Evolutionary conservation across 2,329 filamentous ascomycete species (phyloP).

Genomic region (Calycina marina): DNA sequence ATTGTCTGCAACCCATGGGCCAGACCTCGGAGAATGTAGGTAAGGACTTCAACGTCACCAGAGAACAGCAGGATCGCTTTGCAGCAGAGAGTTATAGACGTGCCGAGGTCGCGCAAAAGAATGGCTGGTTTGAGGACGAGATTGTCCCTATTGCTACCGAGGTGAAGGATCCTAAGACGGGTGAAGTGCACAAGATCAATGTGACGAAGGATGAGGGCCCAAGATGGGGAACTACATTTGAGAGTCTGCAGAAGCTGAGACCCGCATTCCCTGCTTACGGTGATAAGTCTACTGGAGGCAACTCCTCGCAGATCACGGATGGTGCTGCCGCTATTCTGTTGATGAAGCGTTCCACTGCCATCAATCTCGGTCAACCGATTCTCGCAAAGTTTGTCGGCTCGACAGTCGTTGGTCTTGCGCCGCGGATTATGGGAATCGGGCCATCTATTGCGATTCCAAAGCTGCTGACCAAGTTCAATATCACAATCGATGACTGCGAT

Average conservation of each 20-base stretch:
- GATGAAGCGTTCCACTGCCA: conserved; percentile 87
- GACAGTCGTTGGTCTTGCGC: conserved; percentile 78
- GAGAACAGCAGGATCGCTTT: conserved; percentile 71
- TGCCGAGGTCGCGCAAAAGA: conserved; percentile 81
- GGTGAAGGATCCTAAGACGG: conserved; percentile 71
- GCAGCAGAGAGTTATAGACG: conserved; percentile 78
- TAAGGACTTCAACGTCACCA: conserved; percentile 71
- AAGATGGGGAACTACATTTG: conserved; percentile 75
- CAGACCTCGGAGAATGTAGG: conserved; percentile 96
- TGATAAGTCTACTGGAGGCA: conserved; percentile 75
- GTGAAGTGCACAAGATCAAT: conserved; percentile 62
- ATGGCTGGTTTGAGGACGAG: conserved; percentile 84
- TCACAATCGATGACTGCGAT: conserved; percentile 72
- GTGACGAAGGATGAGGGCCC: conserved; percentile 83
- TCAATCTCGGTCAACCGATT: conserved; percentile 78
- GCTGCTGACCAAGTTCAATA: conserved; percentile 64
- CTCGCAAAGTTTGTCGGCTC: conserved; percentile 88
- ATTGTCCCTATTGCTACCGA: conserved; percentile 76
- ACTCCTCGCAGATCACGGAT: conserved; percentile 89
- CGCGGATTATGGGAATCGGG: conserved; percentile 93
- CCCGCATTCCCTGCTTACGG: conserved; percentile 86
- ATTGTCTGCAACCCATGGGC: conserved; percentile 93
- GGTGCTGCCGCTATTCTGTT: conserved; percentile 79
- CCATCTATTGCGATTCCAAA: conserved; percentile 65
- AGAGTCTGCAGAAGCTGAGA: conserved; percentile 70